These are phyloP conservation scores for Prunus fruticosa DNA, from an alignment of 306 rosid genomes.

Conservation along the genomic window DNA sequence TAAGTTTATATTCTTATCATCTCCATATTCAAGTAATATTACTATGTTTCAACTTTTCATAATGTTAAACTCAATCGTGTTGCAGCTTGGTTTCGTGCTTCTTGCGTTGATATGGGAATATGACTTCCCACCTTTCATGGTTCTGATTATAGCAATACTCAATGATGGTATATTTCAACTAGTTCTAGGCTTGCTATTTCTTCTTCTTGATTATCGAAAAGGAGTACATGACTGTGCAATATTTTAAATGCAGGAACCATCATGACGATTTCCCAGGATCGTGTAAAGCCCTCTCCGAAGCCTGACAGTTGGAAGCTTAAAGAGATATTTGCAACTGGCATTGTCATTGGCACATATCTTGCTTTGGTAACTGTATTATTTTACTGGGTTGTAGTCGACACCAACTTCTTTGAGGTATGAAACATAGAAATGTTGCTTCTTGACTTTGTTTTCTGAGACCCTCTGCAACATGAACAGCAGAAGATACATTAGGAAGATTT, in stretches of 20 bases:
- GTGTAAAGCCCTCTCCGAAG: constrained; percentile 80
- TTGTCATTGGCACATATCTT: constrained; percentile 78
- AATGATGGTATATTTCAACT: constrained; percentile 63
- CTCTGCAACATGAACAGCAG: neutral
- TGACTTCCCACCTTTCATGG: constrained; percentile 95
- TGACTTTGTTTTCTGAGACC: neutral
- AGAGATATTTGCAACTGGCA: constrained; percentile 82
- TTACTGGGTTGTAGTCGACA: constrained; percentile 57
- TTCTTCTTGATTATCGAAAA: neutral
- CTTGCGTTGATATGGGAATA: constrained; percentile 87
- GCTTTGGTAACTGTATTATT: constrained; percentile 78
- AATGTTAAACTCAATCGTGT: constrained; percentile 22
- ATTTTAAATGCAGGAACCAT: constrained; percentile 51
- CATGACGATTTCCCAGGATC: constrained; percentile 85
- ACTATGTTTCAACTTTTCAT: constrained; percentile 13
- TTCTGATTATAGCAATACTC: constrained; percentile 77
- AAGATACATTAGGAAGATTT: constrained; percentile 3
- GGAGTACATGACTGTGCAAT: constrained; percentile 1
- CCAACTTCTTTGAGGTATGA: constrained; percentile 74
- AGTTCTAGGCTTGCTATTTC: neutral
- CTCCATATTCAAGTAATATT: constrained; percentile 17
- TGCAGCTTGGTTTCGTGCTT: constrained; percentile 88
- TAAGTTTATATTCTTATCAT: constrained; percentile 30
- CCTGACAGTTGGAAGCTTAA: constrained; percentile 93
- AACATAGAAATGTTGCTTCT: constrained; percentile 1